Conservation (phyloP, 305 asterid genomes). For the Solanum chacoense region DNA sequence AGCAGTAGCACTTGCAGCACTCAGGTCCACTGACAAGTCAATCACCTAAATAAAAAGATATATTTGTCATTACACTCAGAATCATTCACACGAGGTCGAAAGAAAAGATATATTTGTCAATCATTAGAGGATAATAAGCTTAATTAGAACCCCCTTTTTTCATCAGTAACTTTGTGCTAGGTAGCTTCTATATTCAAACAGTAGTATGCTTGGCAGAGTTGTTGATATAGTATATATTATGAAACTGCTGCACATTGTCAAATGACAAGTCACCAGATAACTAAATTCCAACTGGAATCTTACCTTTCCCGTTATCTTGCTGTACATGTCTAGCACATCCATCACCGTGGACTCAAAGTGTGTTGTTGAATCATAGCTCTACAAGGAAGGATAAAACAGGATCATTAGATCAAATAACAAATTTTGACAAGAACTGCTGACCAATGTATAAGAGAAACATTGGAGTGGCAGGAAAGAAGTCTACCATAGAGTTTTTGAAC, state of each 20-base stretch:
- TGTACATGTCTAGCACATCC: constrained; percentile 77
- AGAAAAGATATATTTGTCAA: background rate
- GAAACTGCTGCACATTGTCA: background rate
- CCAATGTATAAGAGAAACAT: background rate
- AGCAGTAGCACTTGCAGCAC: constrained; percentile 81
- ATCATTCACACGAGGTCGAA: background rate
- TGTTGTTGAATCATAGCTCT: constrained; percentile 85
- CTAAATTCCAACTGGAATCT: background rate
- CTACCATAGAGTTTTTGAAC: background rate
- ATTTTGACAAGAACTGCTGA: background rate
- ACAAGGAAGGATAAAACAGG: constrained; percentile 16
- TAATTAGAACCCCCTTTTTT: background rate
- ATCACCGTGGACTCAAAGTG: constrained; percentile 86
- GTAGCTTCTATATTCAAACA: background rate
- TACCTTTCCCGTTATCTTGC: constrained; percentile 91
- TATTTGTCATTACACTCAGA: background rate
- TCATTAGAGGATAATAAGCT: background rate
- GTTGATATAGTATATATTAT: background rate
- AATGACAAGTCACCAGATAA: background rate
- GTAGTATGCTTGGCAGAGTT: background rate
- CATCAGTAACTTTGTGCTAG: background rate
- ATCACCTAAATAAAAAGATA: constrained; percentile 33
- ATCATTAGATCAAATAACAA: background rate
- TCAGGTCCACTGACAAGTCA: constrained; percentile 84
- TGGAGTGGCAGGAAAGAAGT: background rate